These are phyloP conservation scores for Dioszegia crocea DNA, from an alignment of 768 basidiomycete species.

Conservation along the genomic window DNA sequence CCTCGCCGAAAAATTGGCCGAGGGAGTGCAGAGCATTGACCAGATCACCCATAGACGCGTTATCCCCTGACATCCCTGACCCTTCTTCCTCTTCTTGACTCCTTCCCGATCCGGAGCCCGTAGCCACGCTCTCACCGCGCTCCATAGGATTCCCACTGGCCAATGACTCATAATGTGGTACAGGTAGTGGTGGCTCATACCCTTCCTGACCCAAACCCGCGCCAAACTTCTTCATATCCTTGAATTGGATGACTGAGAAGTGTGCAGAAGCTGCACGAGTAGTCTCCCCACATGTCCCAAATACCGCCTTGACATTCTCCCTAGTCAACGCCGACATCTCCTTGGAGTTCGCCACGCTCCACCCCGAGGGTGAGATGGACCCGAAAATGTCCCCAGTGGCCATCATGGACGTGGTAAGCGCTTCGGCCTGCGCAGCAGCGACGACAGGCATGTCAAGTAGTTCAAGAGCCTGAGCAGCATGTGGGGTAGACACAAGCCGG, in stretches of 20 bases:
- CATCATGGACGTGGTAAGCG: constrained; percentile 43
- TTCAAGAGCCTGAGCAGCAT: constrained; percentile 78
- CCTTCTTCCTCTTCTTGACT: neutral
- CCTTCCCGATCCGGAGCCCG: neutral
- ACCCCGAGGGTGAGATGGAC: constrained; percentile 69
- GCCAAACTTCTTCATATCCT: constrained; percentile 25
- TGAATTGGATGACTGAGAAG: constrained; percentile 46
- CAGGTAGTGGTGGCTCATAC: neutral
- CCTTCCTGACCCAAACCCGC: neutral
- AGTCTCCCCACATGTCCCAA: constrained; percentile 70
- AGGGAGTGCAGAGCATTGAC: constrained; percentile 50
- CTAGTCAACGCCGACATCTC: constrained; percentile 62
- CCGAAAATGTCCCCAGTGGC: constrained; percentile 71
- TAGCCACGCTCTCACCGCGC: neutral
- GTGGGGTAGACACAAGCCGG: constrained; percentile 78
- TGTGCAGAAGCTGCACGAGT: constrained; percentile 68
- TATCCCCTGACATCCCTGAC: constrained; percentile 24
- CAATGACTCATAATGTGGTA: neutral
- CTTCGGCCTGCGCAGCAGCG: constrained; percentile 11
- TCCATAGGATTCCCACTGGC: neutral
- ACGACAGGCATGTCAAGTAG: constrained; percentile 80
- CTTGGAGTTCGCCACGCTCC: constrained; percentile 73
- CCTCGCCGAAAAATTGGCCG: constrained; percentile 51
- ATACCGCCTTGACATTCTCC: constrained; percentile 75
- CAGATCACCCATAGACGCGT: constrained; percentile 61